These are phyloP conservation scores for Cutaneotrichosporon arboriforme DNA, from an alignment of 1,284 basidiomycete species.

Conservation along the genomic window DNA sequence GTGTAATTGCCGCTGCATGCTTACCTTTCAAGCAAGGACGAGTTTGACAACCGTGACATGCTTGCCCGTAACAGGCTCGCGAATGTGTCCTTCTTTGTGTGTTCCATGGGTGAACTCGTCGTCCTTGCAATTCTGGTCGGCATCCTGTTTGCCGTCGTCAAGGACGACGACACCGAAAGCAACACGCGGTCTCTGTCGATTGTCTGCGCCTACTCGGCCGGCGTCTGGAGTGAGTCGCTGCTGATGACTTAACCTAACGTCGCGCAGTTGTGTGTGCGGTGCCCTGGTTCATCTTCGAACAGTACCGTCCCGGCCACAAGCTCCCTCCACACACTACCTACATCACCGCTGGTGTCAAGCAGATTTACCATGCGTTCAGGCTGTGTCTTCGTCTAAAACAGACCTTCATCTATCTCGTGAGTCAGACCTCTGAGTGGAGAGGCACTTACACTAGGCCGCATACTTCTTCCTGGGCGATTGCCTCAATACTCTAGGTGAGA, in stretches of 20 bases:
- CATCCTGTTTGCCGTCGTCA: slow-evolving; percentile 53
- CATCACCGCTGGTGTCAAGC: slow-evolving; percentile 40
- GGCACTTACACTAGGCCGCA: slow-evolving; percentile 57
- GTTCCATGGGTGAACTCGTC: slow-evolving; percentile 50
- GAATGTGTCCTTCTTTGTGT: slow-evolving; percentile 60
- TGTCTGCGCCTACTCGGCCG: slow-evolving; percentile 68
- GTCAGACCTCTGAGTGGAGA: background rate
- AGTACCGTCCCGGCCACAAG: slow-evolving; percentile 23
- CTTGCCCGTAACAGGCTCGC: slow-evolving; percentile 22
- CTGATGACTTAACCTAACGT: slow-evolving; percentile 50
- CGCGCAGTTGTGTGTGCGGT: slow-evolving; percentile 15
- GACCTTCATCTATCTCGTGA: slow-evolving; percentile 45
- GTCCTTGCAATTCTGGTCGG: slow-evolving; percentile 47
- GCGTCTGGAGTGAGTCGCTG: slow-evolving; percentile 61
- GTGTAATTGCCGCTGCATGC: background rate
- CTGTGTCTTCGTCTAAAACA: slow-evolving; percentile 68
- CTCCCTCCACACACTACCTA: slow-evolving; percentile 17
- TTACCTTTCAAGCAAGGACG: slow-evolving; percentile 53
- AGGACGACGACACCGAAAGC: slow-evolving; percentile 66
- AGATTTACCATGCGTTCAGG: slow-evolving; percentile 61
- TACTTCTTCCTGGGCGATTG: slow-evolving; percentile 57
- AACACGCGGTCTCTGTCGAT: slow-evolving; percentile 74
- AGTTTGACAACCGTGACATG: slow-evolving; percentile 52
- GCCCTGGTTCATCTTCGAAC: slow-evolving; percentile 21
- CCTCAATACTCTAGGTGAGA: slow-evolving; percentile 52